Evolutionary conservation across 306 rosid species (phyloP), one percentile per base, ranked within the genome.

Genomic region (Trifolium dubium): DNA sequence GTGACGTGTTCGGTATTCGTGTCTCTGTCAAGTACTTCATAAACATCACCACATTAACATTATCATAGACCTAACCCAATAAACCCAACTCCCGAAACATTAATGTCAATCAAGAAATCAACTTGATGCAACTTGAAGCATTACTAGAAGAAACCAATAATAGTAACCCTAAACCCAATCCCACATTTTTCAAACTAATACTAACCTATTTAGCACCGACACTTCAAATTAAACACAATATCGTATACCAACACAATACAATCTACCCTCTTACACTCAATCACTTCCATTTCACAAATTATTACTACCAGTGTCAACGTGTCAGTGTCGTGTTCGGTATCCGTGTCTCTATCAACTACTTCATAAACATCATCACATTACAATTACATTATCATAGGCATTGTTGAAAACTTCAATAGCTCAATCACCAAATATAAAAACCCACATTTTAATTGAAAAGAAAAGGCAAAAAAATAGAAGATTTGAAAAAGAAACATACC

Each of bases 401-500:
- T 72, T 81, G 78, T 80, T 63, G 71, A 55, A 29, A 74, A 76
- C 37, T 71, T 37, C 62, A 62, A 47, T 65, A 61, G 71, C 70
- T 55, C 71, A 40, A 54, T 54, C 6, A 2, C 23, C 17, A 43
- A 17, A 3, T n/a, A n/a, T n/a, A n/a, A 66, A 66, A 41, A 5
- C 2, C 3, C 14, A 8, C 9, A 46, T 29, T 67, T 23, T 41
- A 13, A 15, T 3, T 10, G 4, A 77, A 17, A 17, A 41, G 4
- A 31, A 10, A 10, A 4, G 3, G 17, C 17, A 35, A 65, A 65
- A 43, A 14, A 10, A 23, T 39, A 0, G 43, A 53, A 53, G 69
- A 64, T 64, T 64, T 37, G 32, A 5, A 23, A 12, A 19, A 13
- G 19, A 18, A 1, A 12, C 67, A 44, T 64, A 93, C 98, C 97